A percentile compares a stretch with the other conserved stretches of the same genome.
Conservation (phyloP, 352 stramenopile genomes). For the Hyphochytrium catenoides region DNA sequence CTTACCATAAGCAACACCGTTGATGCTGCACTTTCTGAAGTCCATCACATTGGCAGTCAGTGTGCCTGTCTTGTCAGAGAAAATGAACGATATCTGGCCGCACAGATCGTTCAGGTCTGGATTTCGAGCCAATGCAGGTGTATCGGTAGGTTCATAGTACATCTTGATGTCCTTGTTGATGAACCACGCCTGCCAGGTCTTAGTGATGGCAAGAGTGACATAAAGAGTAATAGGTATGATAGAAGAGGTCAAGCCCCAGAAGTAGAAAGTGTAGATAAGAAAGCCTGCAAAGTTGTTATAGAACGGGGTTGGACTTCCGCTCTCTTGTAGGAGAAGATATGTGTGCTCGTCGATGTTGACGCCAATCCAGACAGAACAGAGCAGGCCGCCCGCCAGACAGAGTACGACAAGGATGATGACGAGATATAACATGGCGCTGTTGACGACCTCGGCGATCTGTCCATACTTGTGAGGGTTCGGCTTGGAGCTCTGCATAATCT, state of each 20-base stretch:
- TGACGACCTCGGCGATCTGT: constrained; percentile 47
- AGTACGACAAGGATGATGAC: constrained; percentile 31
- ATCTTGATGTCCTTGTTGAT: too few species aligned
- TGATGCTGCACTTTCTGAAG: constrained; percentile 83
- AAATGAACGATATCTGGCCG: constrained; percentile 71
- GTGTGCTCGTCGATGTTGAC: constrained; percentile 22
- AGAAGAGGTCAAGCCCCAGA: constrained; percentile 63
- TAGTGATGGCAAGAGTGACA: too few species aligned
- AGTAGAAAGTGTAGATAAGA: constrained; percentile 53
- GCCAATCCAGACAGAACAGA: constrained; percentile 29
- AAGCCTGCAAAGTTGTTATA: constrained; percentile 34
- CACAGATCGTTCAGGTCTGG: constrained; percentile 63
- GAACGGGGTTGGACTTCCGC: too few species aligned
- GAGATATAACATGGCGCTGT: constrained; percentile 47
- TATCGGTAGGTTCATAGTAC: too few species aligned
- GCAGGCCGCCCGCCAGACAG: constrained; percentile 28
- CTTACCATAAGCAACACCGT: constrained; percentile 70
- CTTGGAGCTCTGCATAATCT: constrained; percentile 50
- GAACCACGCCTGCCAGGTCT: too few species aligned
- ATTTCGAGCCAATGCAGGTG: constrained; percentile 17
- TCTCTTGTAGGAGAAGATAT: constrained; percentile 40
- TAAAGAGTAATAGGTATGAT: too few species aligned
- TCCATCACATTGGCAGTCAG: constrained; percentile 83
- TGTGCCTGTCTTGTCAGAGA: constrained; percentile 81
- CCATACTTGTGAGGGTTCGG: constrained; percentile 38